Evolutionary conservation across 176 grass and related monocot species (phyloP), one percentile per base, ranked within the genome.

Genomic region (Triticum dicoccoides): DNA sequence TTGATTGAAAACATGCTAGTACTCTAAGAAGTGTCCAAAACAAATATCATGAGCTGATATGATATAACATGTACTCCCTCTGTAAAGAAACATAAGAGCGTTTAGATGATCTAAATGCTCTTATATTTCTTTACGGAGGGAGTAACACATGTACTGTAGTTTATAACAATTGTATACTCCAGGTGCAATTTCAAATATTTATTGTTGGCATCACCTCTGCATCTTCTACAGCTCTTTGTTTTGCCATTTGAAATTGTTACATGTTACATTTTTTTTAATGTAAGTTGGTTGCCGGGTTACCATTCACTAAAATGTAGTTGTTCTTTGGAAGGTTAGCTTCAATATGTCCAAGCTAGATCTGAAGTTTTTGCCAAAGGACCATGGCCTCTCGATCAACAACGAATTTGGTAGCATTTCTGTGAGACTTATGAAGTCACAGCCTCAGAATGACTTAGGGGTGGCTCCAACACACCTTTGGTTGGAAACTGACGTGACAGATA

Each of bases 251-350:
- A 63, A 61, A 75, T 61, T 20, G 24, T 77, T 85, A 78, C 25
- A 59, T 59, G 51, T 21, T 54, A 54, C 51, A 54, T 65, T 64
- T 8, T 65, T 84, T 76, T 61, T 58, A 80, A 66, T 37, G 45
- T 71, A 61, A 66, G 45, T 80, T 73, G 52, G 58, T 9, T 82
- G 9, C 84, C 49, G 27, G 54, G 75, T 83, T 90, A 86, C 45
- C 25, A 87, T 90, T 92, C 69, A 90, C 92, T 91, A 89, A 95
- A 92, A 94, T 92, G 68, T 69, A 88, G 63, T 95, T 98, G 84
- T 95, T 92, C 79, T 90, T 92, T 95, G 88, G 90, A 98, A 98
- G 96, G 93, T 98, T 95, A 95, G 91, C 92, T 98, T 98, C 93
- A 98, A 91, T 86, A 94, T 95, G 88, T 84, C 86, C 87, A 95